Evolutionary conservation across 164 flowering plant species (phyloP).

Genomic region (grape (Vitis vinifera)): ASM3070453v1 NC_081818.1:1447501-1448000

Average conservation of each 20-base stretch:
- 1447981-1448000: conserved; percentile 38
- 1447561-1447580: background rate
- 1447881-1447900: conserved; percentile 80
- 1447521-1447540: too few relatives aligned
- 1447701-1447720: too few relatives aligned
- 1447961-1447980: conserved; percentile 84
- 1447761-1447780: too few relatives aligned
- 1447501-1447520: too few relatives aligned
- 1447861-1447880: background rate
- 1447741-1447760: too few relatives aligned
- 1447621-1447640: background rate
- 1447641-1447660: too few relatives aligned
- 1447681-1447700: too few relatives aligned
- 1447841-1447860: background rate
- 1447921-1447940: conserved; percentile 90
- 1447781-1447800: background rate
- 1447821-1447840: background rate
- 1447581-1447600: too few relatives aligned
- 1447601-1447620: too few relatives aligned
- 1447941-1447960: conserved; percentile 72
- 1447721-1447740: too few relatives aligned
- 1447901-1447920: conserved; percentile 91
- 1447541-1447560: background rate
- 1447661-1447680: too few relatives aligned
- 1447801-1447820: too few relatives aligned